Evolutionary conservation across 2,329 filamentous ascomycete species (phyloP).

Genomic region (Aspergillus floridensis): DNA sequence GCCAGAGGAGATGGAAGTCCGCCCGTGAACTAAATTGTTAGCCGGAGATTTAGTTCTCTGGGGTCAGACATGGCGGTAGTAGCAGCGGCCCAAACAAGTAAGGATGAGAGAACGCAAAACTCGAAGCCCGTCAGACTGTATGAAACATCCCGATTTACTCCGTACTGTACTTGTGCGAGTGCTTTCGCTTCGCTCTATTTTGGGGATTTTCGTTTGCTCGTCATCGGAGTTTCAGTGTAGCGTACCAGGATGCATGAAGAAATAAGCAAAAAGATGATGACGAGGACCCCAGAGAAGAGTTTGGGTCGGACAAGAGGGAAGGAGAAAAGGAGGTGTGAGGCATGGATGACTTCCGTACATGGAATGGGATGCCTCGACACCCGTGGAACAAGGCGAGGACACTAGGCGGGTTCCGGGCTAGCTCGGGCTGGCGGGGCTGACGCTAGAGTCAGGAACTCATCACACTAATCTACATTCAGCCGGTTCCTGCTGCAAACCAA

Average conservation of each 20-base stretch:
- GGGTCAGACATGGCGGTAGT: slow-evolving; percentile 14
- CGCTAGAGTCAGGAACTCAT: slow-evolving; percentile 9
- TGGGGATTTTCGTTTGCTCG: neutral
- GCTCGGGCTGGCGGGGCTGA: neutral
- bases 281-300: neutral
- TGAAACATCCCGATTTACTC: neutral
- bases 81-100: slow-evolving; percentile 17
- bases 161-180: neutral
- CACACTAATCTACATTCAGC: slow-evolving; percentile 8
- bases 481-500: slow-evolving; percentile 7
- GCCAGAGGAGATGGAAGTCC: slow-evolving; percentile 15
- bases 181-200: neutral
- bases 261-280: neutral
- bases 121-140: neutral
- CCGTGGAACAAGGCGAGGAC: slow-evolving; percentile 12
- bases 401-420: slow-evolving; percentile 1
- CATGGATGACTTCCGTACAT: slow-evolving; percentile 2
- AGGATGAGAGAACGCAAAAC: slow-evolving; percentile 13
- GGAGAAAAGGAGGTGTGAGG: slow-evolving; percentile 6
- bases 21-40: slow-evolving; percentile 16
- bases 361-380: slow-evolving; percentile 9
- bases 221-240: neutral
- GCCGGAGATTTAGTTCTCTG: slow-evolving; percentile 18
- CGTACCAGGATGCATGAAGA: neutral
- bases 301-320: neutral